These are phyloP conservation scores for Lumnitzera littorea DNA, from an alignment of 345 rosid genomes.

Conservation along the genomic window DNA sequence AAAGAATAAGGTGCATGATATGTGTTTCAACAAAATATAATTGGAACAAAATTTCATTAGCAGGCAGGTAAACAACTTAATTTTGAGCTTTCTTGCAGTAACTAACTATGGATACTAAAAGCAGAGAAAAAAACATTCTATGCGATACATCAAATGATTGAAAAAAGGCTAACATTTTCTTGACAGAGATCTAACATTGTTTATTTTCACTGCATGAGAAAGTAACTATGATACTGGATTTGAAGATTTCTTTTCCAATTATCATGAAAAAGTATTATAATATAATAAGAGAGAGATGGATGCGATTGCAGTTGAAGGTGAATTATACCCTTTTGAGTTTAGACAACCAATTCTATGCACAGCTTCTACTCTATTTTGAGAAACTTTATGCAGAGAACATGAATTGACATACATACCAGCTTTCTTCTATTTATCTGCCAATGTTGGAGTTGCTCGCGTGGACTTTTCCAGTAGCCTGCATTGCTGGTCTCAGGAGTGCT, in stretches of 20 bases:
- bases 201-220: too few relatives aligned
- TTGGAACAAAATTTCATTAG: neutral
- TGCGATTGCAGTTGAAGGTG: neutral
- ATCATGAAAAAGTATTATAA: too few relatives aligned
- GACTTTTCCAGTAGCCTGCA: slow-evolving; percentile 71
- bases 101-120: too few relatives aligned
- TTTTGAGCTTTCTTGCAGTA: too few relatives aligned
- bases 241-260: too few relatives aligned
- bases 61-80: neutral
- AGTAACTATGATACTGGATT: too few relatives aligned
- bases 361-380: neutral
- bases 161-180: neutral
- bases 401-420: slow-evolving; percentile 38
- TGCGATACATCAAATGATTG: neutral
- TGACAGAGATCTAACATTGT: neutral
- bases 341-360: slow-evolving; percentile 2
- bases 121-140: too few relatives aligned
- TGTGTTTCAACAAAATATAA: neutral
- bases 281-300: too few relatives aligned
- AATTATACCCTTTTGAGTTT: neutral
- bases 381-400: neutral
- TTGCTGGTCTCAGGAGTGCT: slow-evolving; percentile 37
- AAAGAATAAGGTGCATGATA: neutral
- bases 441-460: slow-evolving; percentile 77
- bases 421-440: slow-evolving; percentile 90